phyloP scores from a whole-genome alignment of 345 rosid genomes.

The Cardamine chenopodiifolia region DNA sequence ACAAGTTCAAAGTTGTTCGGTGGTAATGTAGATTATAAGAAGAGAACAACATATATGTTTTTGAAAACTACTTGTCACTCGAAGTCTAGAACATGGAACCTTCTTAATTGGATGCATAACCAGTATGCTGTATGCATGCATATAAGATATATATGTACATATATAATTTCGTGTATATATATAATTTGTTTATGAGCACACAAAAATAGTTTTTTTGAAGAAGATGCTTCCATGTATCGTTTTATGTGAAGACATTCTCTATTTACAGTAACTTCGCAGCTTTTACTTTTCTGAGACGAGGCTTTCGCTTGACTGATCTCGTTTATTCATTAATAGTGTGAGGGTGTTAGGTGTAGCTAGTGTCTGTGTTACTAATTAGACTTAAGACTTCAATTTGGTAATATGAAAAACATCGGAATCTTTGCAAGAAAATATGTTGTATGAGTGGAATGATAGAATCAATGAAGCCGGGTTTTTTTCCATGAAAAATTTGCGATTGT shows the following conservation, averaged over 20 bases:
- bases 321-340: slow-evolving; percentile 1
- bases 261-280: slow-evolving; percentile 34
- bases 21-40: neutral
- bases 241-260: slow-evolving; percentile 39
- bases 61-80: neutral
- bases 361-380: neutral
- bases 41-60: neutral
- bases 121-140: neutral
- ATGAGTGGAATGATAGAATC: neutral
- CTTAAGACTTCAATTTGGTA: neutral
- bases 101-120: slow-evolving; percentile 11
- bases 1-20: slow-evolving; percentile 17
- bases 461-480: neutral
- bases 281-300: slow-evolving; percentile 35
- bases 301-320: slow-evolving; percentile 31
- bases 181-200: neutral
- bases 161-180: neutral
- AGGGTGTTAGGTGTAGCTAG: no score
- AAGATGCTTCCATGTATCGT: slow-evolving; percentile 31
- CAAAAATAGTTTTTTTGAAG: neutral
- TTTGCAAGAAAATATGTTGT: neutral
- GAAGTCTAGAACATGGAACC: slow-evolving; percentile 25
- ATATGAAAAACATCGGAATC: neutral
- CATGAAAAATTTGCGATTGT: neutral
- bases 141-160: neutral